Conservation (phyloP, 2,329 filamentous ascomycete species). For the Dactylellina haptotyla region DNA sequence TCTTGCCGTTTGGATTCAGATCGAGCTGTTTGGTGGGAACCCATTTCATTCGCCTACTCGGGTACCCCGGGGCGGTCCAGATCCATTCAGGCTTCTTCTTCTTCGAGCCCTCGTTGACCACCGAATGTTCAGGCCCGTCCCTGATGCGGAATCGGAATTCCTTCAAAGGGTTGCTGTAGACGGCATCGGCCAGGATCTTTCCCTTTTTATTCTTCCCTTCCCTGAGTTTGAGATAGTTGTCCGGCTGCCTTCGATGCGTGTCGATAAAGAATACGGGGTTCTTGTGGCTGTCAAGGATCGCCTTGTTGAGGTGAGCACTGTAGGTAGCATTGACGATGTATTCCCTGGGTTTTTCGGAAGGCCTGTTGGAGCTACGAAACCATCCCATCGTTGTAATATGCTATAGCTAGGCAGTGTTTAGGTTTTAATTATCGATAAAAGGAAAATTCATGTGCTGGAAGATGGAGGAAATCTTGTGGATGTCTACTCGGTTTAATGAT, state of each 20-base stretch:
- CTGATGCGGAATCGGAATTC: conserved; percentile 17
- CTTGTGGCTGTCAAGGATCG: neutral
- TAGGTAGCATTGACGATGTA: conserved; percentile 13
- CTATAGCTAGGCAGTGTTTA: no score
- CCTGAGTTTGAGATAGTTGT: conserved; percentile 11
- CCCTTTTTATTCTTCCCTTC: conserved; percentile 15
- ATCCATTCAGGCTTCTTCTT: conserved; percentile 3
- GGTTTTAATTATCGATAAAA: no score
- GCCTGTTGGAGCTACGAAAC: conserved; percentile 1
- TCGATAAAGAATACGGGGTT: conserved; percentile 13
- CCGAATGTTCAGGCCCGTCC: conserved; percentile 9
- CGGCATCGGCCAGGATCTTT: conserved; percentile 1
- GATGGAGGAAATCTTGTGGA: no score
- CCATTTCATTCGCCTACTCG: neutral
- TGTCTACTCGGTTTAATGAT: no score
- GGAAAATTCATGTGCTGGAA: no score
- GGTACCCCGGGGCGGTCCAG: conserved; percentile 6
- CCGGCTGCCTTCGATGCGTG: conserved; percentile 1
- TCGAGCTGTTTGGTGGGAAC: no score
- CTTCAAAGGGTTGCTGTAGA: neutral
- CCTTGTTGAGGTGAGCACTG: conserved; percentile 14
- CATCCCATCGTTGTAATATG: conserved; percentile 14
- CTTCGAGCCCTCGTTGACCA: conserved; percentile 20
- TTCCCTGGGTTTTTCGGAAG: neutral
- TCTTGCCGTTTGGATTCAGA: no score